Conservation (phyloP, 345 rosid genomes). For the Draba incana region DNA sequence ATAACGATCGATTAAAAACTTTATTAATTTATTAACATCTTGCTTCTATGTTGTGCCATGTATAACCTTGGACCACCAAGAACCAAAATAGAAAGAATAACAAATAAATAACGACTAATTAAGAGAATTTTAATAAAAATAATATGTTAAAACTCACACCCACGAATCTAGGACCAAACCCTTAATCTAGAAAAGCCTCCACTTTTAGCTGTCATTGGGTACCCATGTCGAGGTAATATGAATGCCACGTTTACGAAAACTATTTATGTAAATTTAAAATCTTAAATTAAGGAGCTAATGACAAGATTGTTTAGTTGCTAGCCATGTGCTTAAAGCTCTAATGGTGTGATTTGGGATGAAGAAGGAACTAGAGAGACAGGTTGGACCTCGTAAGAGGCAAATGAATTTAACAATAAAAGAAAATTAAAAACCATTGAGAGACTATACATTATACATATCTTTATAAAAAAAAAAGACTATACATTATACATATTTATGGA, state of each 20-base stretch:
- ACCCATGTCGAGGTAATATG: slow-evolving; percentile 43
- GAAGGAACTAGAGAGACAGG: slow-evolving; percentile 41
- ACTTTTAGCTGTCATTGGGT: slow-evolving; percentile 38
- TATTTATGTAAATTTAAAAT: slow-evolving; percentile 20
- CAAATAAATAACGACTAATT: neutral
- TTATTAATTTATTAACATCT: slow-evolving; percentile 5
- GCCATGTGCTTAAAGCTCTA: slow-evolving; percentile 62
- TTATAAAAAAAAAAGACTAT: neutral
- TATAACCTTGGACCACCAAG: slow-evolving; percentile 43
- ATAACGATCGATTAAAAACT: slow-evolving; percentile 17
- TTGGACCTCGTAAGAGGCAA: slow-evolving; percentile 44
- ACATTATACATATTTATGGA: neutral
- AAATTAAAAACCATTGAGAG: neutral
- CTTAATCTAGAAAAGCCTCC: slow-evolving; percentile 39
- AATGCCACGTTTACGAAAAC: slow-evolving; percentile 38
- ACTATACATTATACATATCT: slow-evolving; percentile 1
- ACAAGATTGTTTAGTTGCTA: slow-evolving; percentile 39
- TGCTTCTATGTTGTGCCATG: slow-evolving; percentile 44
- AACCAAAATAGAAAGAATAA: slow-evolving; percentile 33
- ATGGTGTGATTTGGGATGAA: slow-evolving; percentile 29
- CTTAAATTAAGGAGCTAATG: slow-evolving; percentile 7
- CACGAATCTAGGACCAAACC: slow-evolving; percentile 51
- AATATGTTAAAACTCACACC: slow-evolving; percentile 33
- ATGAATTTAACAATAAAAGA: neutral
- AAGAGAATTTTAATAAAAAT: slow-evolving; percentile 1